Conservation (phyloP, 176 grass and related monocot genomes). For the Cenchrus purpureus region DNA sequence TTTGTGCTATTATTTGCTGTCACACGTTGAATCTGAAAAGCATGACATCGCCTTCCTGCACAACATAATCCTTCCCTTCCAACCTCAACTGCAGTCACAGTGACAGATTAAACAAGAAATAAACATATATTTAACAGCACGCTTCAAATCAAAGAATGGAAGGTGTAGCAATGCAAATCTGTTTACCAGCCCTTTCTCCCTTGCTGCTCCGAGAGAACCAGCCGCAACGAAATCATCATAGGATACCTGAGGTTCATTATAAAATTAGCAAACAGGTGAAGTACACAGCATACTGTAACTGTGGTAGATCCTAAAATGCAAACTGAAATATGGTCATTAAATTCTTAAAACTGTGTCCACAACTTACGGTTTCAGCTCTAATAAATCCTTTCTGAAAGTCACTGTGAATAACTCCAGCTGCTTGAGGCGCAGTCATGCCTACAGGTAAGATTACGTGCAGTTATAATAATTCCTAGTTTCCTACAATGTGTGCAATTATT, state of each 20-base stretch:
- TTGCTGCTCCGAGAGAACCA: slow-evolving; percentile 88
- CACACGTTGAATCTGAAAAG: slow-evolving; percentile 97
- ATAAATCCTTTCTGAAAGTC: slow-evolving; percentile 99
- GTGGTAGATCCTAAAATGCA: not conserved
- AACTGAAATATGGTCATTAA: slow-evolving; percentile 1
- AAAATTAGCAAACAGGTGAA: not conserved
- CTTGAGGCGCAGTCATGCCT: slow-evolving; percentile 99
- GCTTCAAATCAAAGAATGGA: slow-evolving; percentile 2
- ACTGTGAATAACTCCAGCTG: slow-evolving; percentile 98
- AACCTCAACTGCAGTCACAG: slow-evolving; percentile 71
- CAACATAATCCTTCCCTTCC: slow-evolving; percentile 94
- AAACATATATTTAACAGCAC: not conserved
- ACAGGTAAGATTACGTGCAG: slow-evolving; percentile 2
- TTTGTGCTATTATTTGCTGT: slow-evolving; percentile 19
- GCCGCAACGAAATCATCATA: slow-evolving; percentile 84
- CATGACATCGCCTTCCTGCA: slow-evolving; percentile 97
- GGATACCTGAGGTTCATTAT: slow-evolving; percentile 52
- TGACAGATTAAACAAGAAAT: slow-evolving; percentile 22
- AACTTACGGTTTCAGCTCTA: slow-evolving; percentile 98
- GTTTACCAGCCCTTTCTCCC: slow-evolving; percentile 94
- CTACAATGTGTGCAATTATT: not conserved
- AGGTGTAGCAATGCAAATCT: not conserved
- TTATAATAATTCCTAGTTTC: not conserved
- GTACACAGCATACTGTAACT: not conserved
- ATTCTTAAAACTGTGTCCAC: slow-evolving; percentile 18